phyloP scores from a whole-genome alignment of 495 filamentous ascomycete species.

The Podospora pseudopauciseta region DNA sequence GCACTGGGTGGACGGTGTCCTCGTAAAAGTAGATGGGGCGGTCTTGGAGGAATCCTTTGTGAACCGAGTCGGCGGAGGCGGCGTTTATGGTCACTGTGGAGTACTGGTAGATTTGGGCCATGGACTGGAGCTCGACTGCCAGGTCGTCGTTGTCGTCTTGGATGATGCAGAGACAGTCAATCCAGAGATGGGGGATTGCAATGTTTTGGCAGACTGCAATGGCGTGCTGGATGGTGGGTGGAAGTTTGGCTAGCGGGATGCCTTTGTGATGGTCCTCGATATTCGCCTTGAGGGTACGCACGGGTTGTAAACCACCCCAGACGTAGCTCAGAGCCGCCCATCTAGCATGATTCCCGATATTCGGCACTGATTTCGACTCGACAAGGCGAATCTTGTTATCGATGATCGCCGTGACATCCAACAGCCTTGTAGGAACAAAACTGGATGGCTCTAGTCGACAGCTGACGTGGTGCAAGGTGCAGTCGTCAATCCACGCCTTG shows the following conservation, averaged over 20 bases:
- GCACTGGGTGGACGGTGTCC: neutral
- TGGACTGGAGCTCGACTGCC: neutral
- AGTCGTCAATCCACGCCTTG: neutral
- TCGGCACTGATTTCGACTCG: neutral
- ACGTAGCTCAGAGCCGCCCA: neutral
- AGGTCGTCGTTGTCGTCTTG: too few relatives aligned
- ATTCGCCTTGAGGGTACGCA: too few relatives aligned
- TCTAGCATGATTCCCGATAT: neutral
- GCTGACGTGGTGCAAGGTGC: neutral
- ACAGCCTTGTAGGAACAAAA: neutral
- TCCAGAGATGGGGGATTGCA: too few relatives aligned
- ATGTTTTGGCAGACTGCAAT: too few relatives aligned
- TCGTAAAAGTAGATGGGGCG: neutral
- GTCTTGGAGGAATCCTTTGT: neutral
- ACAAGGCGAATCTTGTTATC: neutral
- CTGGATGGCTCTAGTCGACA: neutral
- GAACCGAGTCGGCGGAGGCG: neutral
- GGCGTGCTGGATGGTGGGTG: too few relatives aligned
- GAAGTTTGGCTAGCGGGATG: too few relatives aligned
- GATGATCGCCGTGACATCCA: neutral
- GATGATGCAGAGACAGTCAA: too few relatives aligned
- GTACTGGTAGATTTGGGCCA: neutral
- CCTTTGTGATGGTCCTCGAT: too few relatives aligned
- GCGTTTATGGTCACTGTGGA: neutral
- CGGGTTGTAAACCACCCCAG: too few relatives aligned